Conservation (phyloP, 352 stramenopile genomes). For the Globisporangium iwayamae region DNA sequence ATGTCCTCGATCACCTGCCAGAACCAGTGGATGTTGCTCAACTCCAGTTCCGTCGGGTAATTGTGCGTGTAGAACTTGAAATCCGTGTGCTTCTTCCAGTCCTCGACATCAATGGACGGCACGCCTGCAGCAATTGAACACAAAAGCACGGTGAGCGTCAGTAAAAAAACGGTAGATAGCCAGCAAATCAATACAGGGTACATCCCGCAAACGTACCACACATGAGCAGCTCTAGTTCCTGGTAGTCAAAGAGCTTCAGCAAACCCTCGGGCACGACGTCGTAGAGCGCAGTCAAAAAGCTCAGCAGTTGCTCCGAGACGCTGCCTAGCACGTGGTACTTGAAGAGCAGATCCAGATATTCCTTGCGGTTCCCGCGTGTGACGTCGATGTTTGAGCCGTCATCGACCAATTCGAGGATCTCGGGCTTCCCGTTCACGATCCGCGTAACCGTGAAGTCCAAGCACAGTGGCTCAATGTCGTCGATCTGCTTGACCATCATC, state of each 20-base stretch:
- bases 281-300: constrained; percentile 90
- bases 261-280: constrained; percentile 96
- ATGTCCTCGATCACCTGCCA: constrained; percentile 91
- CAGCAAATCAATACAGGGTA: constrained; percentile 24
- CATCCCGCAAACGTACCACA: constrained; percentile 60
- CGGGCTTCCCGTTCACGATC: constrained; percentile 52
- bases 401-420: constrained; percentile 88
- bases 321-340: constrained; percentile 96
- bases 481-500: constrained; percentile 61
- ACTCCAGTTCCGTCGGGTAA: constrained; percentile 67
- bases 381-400: constrained; percentile 90
- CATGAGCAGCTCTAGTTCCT: constrained; percentile 97
- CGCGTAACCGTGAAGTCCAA: constrained; percentile 79
- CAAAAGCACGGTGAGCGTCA: neutral
- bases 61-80: constrained; percentile 73
- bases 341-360: constrained; percentile 93
- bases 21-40: constrained; percentile 95
- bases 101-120: constrained; percentile 69
- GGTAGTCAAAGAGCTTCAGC: constrained; percentile 97
- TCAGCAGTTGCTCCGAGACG: constrained; percentile 89
- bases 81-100: constrained; percentile 80
- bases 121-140: constrained; percentile 26
- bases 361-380: constrained; percentile 93
- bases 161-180: neutral
- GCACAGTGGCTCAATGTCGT: constrained; percentile 72